Conservation (phyloP, 2,329 filamentous ascomycete species). For the Penicillium sp. region DNA sequence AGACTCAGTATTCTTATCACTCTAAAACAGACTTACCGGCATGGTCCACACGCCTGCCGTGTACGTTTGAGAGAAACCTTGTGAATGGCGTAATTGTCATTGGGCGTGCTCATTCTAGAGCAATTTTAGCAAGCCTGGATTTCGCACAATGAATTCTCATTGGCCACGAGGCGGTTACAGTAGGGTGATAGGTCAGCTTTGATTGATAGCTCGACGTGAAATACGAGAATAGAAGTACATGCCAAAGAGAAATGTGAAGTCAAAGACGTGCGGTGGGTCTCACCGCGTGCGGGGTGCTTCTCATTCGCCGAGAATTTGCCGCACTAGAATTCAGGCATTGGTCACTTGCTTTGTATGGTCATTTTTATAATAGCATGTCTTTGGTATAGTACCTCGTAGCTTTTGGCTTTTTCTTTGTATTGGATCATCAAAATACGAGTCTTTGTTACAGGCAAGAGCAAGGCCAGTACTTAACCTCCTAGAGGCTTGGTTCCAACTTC, state of each 20-base stretch:
- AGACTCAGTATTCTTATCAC: not conserved
- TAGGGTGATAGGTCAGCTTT: not conserved
- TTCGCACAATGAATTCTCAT: not conserved
- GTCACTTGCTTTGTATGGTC: too few species aligned
- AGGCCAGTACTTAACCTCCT: too few species aligned
- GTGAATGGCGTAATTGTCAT: conserved; percentile 26
- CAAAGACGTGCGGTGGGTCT: not conserved
- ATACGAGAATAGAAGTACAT: not conserved
- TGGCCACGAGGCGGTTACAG: not conserved
- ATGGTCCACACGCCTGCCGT: conserved; percentile 28
- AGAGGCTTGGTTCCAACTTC: too few species aligned
- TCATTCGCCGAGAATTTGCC: too few species aligned
- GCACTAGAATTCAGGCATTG: too few species aligned
- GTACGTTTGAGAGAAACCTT: conserved; percentile 27
- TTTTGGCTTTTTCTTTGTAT: too few species aligned
- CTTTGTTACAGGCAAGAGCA: too few species aligned
- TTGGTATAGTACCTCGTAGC: too few species aligned
- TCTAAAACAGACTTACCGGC: conserved; percentile 17
- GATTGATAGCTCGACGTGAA: not conserved
- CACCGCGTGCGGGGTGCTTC: not conserved
- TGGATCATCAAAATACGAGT: too few species aligned
- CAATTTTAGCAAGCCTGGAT: not conserved
- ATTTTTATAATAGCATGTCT: too few species aligned
- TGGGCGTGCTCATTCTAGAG: conserved; percentile 16
- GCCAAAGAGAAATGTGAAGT: not conserved